These are phyloP conservation scores for Trametes coccinea DNA, from an alignment of 768 basidiomycete species.

Conservation along the genomic window DNA sequence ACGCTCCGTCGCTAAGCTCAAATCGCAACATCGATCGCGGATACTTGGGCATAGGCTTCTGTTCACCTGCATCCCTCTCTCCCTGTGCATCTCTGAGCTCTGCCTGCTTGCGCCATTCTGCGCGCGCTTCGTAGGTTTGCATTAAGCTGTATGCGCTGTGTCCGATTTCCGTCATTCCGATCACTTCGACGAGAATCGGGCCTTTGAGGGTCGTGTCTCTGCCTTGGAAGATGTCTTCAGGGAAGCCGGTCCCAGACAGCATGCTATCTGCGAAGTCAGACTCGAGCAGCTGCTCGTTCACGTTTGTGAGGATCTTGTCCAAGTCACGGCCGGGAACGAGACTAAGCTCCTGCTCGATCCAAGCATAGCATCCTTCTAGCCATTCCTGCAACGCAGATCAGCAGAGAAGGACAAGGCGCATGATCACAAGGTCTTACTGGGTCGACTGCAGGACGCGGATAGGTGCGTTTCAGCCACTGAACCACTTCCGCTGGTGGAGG, in stretches of 20 bases:
- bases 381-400: constrained; percentile 55
- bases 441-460: constrained; percentile 65
- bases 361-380: constrained; percentile 71
- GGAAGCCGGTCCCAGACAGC: constrained; percentile 67
- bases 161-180: constrained; percentile 80
- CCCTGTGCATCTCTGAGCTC: constrained; percentile 48
- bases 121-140: constrained; percentile 64
- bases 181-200: constrained; percentile 75
- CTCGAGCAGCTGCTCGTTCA: constrained; percentile 67
- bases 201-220: constrained; percentile 41
- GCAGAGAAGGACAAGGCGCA: background rate
- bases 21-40: constrained; percentile 78
- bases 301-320: constrained; percentile 50
- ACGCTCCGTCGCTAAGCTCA: constrained; percentile 76
- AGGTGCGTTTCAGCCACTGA: constrained; percentile 55
- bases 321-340: constrained; percentile 51
- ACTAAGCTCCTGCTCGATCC: constrained; percentile 52
- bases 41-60: constrained; percentile 79
- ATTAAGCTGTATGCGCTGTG: constrained; percentile 79
- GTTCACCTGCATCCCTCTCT: constrained; percentile 52
- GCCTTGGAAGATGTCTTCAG: constrained; percentile 40
- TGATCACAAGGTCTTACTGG: constrained; percentile 41
- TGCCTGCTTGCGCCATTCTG: constrained; percentile 54
- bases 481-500: constrained; percentile 36
- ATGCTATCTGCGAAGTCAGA: constrained; percentile 77